Base-by-base conservation (phyloP, 2,329 filamentous ascomycete species). In the Remersonia thermophila region DNA sequence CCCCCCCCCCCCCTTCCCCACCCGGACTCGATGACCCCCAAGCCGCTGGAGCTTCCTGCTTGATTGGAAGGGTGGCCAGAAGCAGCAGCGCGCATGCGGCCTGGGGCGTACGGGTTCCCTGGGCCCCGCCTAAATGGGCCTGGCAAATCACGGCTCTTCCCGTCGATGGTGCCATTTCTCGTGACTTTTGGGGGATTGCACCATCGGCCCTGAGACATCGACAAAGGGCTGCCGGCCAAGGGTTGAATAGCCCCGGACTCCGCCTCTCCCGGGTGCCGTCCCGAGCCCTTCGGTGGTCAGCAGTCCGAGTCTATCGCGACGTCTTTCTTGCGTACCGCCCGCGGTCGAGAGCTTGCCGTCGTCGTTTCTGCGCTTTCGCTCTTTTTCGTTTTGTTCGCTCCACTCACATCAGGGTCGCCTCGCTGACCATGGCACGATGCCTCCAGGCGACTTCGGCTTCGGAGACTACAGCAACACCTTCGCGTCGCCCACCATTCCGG, bases 91-190 rank as follows among this genome's bases (percentile, higher is more conserved):
- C 27, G 46, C 47, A 48, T 50, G 46, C 45, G 37, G n/a, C 40
- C 41, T 39, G 33, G 40, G 33, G 26, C 41, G 38, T 38, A 38
- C 34, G 27, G 35, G 27, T 38, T 27, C 30, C 23, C 36, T 30
- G 35, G 43, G 37, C 39, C n/a, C 42, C 44, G 45, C 44, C 43
- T 43, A 50, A 47, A 51, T 53, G 55, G 48, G 44, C 55, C 58
- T 59, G 58, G 59, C 60, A 62, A 66, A 63, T 65, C 55, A 46
- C 45, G 43, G 45, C 54, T 48, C 49, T 27, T 46, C 35, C 40
- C 37, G 53, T 48, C 56, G 62, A 75, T 75, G 69, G 65, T 68
- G 71, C 68, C 65, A 76, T 75, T 69, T 56, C 70, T 62, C 69
- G 69, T 73, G 71, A 74, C 49, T 40, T 44, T n/a, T 37, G 42